Evolutionary conservation across 257 asterid genomes (phyloP).

Genomic region (Ilex aquifolium): DNA sequence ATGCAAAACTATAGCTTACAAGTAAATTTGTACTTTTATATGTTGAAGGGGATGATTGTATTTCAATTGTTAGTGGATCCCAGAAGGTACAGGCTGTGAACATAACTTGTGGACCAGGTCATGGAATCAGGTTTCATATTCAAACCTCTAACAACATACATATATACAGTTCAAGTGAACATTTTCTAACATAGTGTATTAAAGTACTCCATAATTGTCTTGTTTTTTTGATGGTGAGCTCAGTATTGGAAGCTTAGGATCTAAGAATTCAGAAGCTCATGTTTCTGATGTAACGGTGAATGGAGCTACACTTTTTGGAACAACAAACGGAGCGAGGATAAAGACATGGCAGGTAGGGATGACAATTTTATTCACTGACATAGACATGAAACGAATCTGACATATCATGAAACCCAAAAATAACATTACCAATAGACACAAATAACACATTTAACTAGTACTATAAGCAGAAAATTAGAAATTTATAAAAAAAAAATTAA

Average conservation of each 20-base stretch:
- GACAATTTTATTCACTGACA: neutral
- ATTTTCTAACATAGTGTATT: no score
- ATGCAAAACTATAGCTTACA: neutral
- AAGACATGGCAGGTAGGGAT: conserved; percentile 78
- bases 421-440: no score
- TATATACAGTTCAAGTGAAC: neutral
- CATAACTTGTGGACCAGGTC: conserved; percentile 88
- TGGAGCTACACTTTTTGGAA: conserved; percentile 59
- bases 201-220: no score
- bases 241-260: conserved; percentile 80
- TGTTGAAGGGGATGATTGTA: conserved; percentile 76
- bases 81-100: conserved; percentile 32
- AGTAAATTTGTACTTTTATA: neutral
- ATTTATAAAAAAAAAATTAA: no score
- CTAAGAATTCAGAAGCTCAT: conserved; percentile 42
- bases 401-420: no score
- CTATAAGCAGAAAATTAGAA: no score
- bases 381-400: no score
- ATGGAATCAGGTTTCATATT: conserved; percentile 68
- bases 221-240: neutral
- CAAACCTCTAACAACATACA: neutral
- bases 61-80: conserved; percentile 68
- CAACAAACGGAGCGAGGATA: conserved; percentile 79
- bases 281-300: conserved; percentile 59
- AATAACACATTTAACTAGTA: no score